phyloP scores from a whole-genome alignment of 495 filamentous ascomycete species.

The Penicillium egyptiacum region DNA sequence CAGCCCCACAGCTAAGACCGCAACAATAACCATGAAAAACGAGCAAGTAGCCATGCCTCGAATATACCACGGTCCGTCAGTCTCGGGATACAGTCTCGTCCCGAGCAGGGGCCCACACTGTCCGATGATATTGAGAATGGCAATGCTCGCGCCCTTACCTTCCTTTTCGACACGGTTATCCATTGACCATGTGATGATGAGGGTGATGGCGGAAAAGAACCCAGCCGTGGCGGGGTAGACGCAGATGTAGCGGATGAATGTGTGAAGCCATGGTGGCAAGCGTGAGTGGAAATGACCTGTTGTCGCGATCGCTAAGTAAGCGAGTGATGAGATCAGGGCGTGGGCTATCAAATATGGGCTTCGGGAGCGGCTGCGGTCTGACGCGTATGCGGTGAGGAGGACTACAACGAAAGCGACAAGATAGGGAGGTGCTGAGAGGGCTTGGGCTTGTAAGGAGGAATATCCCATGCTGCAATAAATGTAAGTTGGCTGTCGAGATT shows the following conservation, averaged over 20 bases:
- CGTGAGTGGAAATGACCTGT: slow-evolving; percentile 41
- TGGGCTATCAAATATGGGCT: slow-evolving; percentile 53
- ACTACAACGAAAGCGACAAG: slow-evolving; percentile 53
- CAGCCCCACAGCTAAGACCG: slow-evolving; percentile 46
- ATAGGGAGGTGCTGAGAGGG: slow-evolving; percentile 58
- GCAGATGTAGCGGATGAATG: slow-evolving; percentile 53
- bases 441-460: slow-evolving; percentile 48
- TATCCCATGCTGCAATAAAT: slow-evolving; percentile 46
- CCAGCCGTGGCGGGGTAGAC: slow-evolving; percentile 58
- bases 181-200: slow-evolving; percentile 66
- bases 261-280: slow-evolving; percentile 29
- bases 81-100: slow-evolving; percentile 58
- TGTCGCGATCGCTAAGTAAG: slow-evolving; percentile 59
- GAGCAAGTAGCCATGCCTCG: slow-evolving; percentile 59
- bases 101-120: slow-evolving; percentile 64
- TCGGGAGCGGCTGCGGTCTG: slow-evolving; percentile 48
- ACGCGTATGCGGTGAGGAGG: slow-evolving; percentile 50
- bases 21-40: slow-evolving; percentile 55
- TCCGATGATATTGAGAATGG: slow-evolving; percentile 59
- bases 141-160: slow-evolving; percentile 57
- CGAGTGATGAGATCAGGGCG: slow-evolving; percentile 54
- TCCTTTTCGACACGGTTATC: slow-evolving; percentile 59
- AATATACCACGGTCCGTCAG: slow-evolving; percentile 58
- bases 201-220: slow-evolving; percentile 62
- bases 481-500: neutral